Evolutionary conservation across 768 basidiomycete species (phyloP), one percentile per base, ranked within the genome.

Genomic region (Mycena albidolilacea): DNA sequence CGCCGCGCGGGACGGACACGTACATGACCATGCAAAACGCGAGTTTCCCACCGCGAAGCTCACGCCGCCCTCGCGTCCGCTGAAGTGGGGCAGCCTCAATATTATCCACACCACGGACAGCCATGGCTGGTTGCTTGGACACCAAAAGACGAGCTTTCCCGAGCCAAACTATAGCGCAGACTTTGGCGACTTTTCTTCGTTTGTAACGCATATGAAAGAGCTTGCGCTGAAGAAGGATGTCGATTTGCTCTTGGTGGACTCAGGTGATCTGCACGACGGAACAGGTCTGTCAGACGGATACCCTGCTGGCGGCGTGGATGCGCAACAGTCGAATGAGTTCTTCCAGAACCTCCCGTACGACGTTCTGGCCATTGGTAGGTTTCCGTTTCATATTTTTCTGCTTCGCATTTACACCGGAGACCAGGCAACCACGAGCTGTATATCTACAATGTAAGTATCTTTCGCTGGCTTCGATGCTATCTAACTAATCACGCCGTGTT

Each of bases 161-260:
- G 94, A 96, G 76, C 93, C 94, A 0, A 91, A 93, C 79, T 95
- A 93, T 80, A 89, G 88, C 70, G 91, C 89, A 15, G 90, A 91
- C 77, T 86, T 91, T 37, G 96, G 95, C n/a, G 94, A 95, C 75
- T 93, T 97, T 78, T 87, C 92, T 48, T 95, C 93, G n/a, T 98
- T 97, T 75, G 92, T 95, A 15, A 76, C 88, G 2, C 94, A 94
- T 71, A 93, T 97, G 92, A 94, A 96, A 82, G 78, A 87, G 44
- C 85, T 92, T 55, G 95, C 96, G 5, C 65, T 87, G 59, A 81
- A 90, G 74, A 90, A 90, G 67, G 91, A 93, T 48, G 94, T 95
- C 35, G 96, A 97, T 80, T 87, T 97, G 1, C 85, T 97, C 15
- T 84, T 97, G 17, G 90, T 97, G 19, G 94, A 96, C 77, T 90